A percentile compares a stretch with the other conserved stretches of the same genome.
Evolutionary conservation across 257 asterid species (phyloP).

Genomic region (Capsicum baccatum): DNA sequence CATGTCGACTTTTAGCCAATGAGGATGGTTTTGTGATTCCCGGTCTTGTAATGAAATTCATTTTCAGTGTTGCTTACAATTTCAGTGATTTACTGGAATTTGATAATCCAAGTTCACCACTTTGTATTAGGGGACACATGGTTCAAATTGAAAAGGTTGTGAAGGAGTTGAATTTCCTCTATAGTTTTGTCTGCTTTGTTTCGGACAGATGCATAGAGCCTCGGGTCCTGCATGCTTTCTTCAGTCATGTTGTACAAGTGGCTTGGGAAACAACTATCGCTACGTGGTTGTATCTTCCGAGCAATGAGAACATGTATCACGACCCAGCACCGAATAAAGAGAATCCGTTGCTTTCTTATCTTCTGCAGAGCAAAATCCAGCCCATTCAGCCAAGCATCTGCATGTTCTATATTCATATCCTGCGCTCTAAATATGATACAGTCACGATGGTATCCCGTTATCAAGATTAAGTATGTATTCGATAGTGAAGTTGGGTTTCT

Average conservation of each 20-base stretch:
- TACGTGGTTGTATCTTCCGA: background rate
- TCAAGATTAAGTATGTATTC: background rate
- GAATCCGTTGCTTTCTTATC: background rate
- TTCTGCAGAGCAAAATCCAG: background rate
- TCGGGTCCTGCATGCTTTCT: background rate
- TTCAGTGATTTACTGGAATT: background rate
- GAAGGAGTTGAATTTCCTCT: constrained; percentile 7
- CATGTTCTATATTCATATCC: background rate
- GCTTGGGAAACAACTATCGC: background rate
- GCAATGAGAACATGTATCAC: background rate
- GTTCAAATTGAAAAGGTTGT: background rate
- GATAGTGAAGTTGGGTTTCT: background rate
- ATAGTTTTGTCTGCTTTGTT: background rate
- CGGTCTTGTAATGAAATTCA: background rate
- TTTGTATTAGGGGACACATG: background rate
- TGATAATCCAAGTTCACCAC: background rate
- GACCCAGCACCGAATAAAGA: background rate
- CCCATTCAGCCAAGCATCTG: background rate
- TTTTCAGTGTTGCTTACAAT: background rate
- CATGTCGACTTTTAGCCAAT: background rate
- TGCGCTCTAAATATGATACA: background rate
- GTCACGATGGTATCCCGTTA: background rate
- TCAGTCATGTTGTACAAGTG: constrained; percentile 7
- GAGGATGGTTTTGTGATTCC: background rate
- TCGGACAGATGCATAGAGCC: constrained; percentile 6